Evolutionary conservation across 2,329 filamentous ascomycete species (phyloP), one percentile per base, ranked within the genome.

Genomic region (Trichophyton equinum): DNA sequence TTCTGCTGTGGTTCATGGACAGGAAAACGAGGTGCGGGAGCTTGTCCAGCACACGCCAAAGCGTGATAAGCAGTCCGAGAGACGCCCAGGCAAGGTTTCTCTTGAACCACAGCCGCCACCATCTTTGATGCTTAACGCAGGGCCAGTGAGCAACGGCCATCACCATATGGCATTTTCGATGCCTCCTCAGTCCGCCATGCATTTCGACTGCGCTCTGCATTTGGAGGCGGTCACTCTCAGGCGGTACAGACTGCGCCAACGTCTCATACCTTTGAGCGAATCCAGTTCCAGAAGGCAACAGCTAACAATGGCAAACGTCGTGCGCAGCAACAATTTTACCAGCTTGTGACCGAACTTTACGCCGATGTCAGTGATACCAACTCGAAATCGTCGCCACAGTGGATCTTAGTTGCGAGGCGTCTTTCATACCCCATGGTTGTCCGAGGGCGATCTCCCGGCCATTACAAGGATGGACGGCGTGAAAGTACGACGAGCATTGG

Each of bases 231-330:
- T 7, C 71, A 74, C 33, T 69, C 72, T 49, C 68, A 74, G 42
- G 30, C 44, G 18, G 49, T 56, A 53, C 58, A 60, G 25, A 18
- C 46, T 9, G 70, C 71, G 9, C 75, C 75, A 0, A 74, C 72
- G 6, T 77, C 78, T n/a, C 81, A 85, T 62, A 82, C 79, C 0
- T 96, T 95, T 70, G 91, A 96, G 70, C 85, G 91, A 9, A 94
- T 96, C 58, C 91, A 96, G 68, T 96, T 96, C 81, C 95, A 95
- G 72, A 89, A 89, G 65, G 91, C 91, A 1, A 96, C 91, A 0
- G 89, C 90, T 25, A 96, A 96, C 76, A 96, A 96, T 66, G 91
- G 91, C 55, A 95, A 95, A 73, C 82, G 91, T 66, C 81, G 91
- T 61, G 91, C 91, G 1, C 89, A 91, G 18, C 91, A 96, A 70